Evolutionary conservation across 495 filamentous ascomycete species (phyloP), one percentile per base, ranked within the genome.

Genomic region (Hypoxylon subgilvum): DNA sequence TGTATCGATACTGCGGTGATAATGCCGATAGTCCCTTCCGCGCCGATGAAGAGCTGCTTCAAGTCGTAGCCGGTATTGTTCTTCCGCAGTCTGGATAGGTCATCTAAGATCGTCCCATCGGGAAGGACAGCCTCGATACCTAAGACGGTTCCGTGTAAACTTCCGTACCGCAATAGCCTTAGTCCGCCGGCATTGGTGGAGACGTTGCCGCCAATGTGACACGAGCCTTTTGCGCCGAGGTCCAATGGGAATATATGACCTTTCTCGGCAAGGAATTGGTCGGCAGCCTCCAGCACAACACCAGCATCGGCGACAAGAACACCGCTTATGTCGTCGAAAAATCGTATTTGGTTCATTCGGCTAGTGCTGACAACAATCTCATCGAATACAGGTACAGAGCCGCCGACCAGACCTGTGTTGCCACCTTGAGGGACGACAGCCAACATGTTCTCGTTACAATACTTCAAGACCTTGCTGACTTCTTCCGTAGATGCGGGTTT

Each of bases 381-480:
- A 69, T 98, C 94, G 72, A 96, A 97, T 22, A 98, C 89, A 2
- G 94, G 95, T 38, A 98, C 88, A 1, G 89, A 93, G 36, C 94
- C 94, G 44, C 94, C 94, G 12, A 98, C 94, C 28, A 98, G 78
- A 10, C 94, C 95, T 3, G 95, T 92, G 71, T 98, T 98, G 38
- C 94, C 94, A 55, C 94, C 94, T 76, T 98, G 94, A 0, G 94
- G 94, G n/a, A 97, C 93, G 3, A 97, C 92, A 27, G 94, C 94
- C 58, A 98, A 81, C 72, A 81, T 83, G 57, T 91, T 85, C 51
- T 92, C 85, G 73, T 97, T 96, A 77, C 94, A 97, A 81, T 97
- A 95, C 71, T 86, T 85, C 61, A 98, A 70, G 32, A 97, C 86
- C 73, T 89, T 79, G 80, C 89, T 92, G 67, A 96, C 86, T 73